Evolutionary conservation across 2,329 filamentous ascomycete genomes (phyloP).

Genomic region (Talaromyces sp.): DNA sequence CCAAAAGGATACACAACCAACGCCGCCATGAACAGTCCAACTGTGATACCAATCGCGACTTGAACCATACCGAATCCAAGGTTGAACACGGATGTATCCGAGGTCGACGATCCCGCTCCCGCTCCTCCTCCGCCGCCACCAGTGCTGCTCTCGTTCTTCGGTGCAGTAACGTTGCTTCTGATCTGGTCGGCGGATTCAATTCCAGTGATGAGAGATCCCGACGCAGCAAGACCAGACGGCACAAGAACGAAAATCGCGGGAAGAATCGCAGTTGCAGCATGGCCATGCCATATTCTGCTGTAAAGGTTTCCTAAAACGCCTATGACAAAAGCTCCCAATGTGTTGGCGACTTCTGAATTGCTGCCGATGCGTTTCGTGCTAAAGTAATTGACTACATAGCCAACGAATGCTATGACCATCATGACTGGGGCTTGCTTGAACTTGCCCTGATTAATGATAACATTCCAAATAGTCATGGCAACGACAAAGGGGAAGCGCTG

Average conservation of each 20-base stretch:
- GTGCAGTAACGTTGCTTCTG: slow-evolving; percentile 26
- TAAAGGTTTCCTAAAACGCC: slow-evolving; percentile 76
- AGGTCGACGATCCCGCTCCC: neutral
- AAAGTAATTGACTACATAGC: slow-evolving; percentile 73
- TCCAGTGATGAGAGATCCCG: slow-evolving; percentile 54
- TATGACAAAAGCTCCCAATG: slow-evolving; percentile 70
- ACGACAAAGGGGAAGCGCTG: slow-evolving; percentile 69
- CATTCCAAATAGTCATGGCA: slow-evolving; percentile 67
- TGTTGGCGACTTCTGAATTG: slow-evolving; percentile 71
- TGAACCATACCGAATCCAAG: slow-evolving; percentile 45
- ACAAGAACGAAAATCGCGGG: slow-evolving; percentile 76
- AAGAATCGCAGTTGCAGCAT: slow-evolving; percentile 78
- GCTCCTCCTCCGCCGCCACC: neutral
- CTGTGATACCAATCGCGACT: slow-evolving; percentile 53
- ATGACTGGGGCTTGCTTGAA: slow-evolving; percentile 73
- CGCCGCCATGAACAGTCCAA: slow-evolving; percentile 51
- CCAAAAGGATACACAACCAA: slow-evolving; percentile 51
- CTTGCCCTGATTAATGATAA: slow-evolving; percentile 76
- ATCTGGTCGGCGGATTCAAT: slow-evolving; percentile 55
- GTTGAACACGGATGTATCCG: slow-evolving; percentile 19
- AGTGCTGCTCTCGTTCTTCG: slow-evolving; percentile 10
- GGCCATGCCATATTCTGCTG: slow-evolving; percentile 65
- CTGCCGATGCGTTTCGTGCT: slow-evolving; percentile 63
- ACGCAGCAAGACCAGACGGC: slow-evolving; percentile 56
- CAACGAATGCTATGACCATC: slow-evolving; percentile 67